Conservation (phyloP, 345 rosid genomes). For the Eucalyptus globulus region DNA sequence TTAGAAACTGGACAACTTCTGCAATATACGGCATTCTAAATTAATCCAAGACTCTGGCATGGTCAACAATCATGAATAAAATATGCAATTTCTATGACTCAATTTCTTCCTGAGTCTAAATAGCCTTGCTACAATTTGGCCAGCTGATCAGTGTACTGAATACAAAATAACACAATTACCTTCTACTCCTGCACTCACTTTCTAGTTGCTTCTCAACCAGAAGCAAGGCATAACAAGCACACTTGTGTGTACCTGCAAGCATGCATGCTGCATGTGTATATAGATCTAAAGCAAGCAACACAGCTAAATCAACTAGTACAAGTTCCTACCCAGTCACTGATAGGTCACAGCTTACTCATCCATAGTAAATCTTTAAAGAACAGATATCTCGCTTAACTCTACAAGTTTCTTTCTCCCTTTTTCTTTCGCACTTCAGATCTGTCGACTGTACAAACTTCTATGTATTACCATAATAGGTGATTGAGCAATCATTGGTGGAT, state of each 20-base stretch:
- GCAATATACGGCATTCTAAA: not conserved
- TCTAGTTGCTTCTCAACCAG: not conserved
- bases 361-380: not conserved
- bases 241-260: not conserved
- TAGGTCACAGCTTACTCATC: not conserved
- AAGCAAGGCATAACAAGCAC: not conserved
- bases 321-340: not conserved
- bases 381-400: not conserved
- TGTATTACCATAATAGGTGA: not conserved
- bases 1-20: not conserved
- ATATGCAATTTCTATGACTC: not conserved
- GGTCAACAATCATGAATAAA: not conserved
- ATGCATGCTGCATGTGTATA: not conserved
- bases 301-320: not conserved
- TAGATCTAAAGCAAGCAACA: not conserved
- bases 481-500: not conserved
- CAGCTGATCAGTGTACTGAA: not conserved
- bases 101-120: not conserved
- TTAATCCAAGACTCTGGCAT: not conserved
- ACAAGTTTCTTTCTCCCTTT: not conserved
- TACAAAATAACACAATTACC: not conserved
- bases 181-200: not conserved
- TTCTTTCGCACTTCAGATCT: not conserved
- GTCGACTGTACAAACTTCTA: not conserved
- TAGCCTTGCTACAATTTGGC: not conserved